Percentiles rank a stretch among this genome's conserved stretches.
Conservation (phyloP, 2,329 filamentous ascomycete species). For the Xylaria sp. region DNA sequence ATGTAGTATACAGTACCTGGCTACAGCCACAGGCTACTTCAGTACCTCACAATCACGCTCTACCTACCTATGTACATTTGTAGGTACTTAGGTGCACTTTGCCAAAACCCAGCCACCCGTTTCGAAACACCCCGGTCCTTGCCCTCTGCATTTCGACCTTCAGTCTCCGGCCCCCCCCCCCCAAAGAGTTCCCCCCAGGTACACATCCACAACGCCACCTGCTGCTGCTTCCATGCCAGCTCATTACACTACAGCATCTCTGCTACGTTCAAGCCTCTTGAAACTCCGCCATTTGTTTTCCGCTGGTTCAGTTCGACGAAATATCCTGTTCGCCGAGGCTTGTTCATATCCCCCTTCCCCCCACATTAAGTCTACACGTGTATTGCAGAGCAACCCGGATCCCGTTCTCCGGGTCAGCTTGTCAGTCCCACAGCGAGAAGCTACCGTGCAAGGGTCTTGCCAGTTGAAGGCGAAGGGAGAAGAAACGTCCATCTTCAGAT, state of each 20-base stretch:
- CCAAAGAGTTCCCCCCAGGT: not conserved
- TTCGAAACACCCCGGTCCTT: conserved; percentile 17
- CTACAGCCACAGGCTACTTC: not conserved
- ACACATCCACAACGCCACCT: conserved; percentile 5
- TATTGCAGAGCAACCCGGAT: not conserved
- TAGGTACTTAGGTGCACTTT: too few species aligned
- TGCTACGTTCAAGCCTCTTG: not conserved
- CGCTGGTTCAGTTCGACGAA: not conserved
- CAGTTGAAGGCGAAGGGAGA: conserved; percentile 6
- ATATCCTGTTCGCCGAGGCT: not conserved
- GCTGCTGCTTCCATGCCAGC: not conserved
- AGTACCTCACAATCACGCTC: too few species aligned
- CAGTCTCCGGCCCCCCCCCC: conserved; percentile 6
- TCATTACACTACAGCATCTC: not conserved
- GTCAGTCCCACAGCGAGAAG: conserved; percentile 25
- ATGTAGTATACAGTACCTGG: not conserved
- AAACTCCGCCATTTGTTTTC: not conserved
- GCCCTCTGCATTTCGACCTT: conserved; percentile 5
- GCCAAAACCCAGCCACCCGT: conserved; percentile 18
- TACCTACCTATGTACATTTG: too few species aligned
- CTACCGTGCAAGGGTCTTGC: conserved; percentile 27
- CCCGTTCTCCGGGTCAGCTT: not conserved
- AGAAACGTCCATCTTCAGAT: conserved; percentile 16
- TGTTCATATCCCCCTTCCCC: not conserved
- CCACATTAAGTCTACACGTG: not conserved